A percentile compares a stretch with the other conserved stretches of the same genome.
These are phyloP conservation scores for Ambrosia artemisiifolia DNA, from an alignment of 129 eudicot genomes.

Conservation along the genomic window DNA sequence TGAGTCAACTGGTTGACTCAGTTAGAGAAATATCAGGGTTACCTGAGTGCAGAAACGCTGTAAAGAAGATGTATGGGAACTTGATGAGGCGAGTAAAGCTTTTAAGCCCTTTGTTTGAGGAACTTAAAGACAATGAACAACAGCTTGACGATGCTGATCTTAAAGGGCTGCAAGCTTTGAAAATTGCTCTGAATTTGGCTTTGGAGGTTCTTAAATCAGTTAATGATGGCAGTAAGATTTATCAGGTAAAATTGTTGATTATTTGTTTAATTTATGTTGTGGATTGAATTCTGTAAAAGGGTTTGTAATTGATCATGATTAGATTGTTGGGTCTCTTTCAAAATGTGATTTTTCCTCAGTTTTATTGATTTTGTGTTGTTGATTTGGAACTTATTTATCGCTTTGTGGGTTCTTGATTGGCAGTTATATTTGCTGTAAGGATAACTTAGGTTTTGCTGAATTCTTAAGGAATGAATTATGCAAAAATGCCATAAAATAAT, in stretches of 20 bases:
- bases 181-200: constrained; percentile 56
- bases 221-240: constrained; percentile 69
- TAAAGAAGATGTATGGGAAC: constrained; percentile 68
- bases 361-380: not conserved
- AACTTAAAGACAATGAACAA: constrained; percentile 57
- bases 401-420: not conserved
- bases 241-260: constrained; percentile 46
- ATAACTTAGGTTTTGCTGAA: not conserved
- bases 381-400: not conserved
- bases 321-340: constrained; percentile 1
- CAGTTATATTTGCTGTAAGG: not conserved
- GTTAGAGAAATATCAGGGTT: constrained; percentile 53
- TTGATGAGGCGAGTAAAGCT: constrained; percentile 83
- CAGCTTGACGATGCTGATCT: constrained; percentile 44
- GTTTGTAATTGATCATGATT: constrained; percentile 21
- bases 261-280: not conserved
- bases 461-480: not conserved
- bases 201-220: constrained; percentile 58
- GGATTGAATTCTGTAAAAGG: constrained; percentile 6
- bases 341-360: constrained; percentile 4
- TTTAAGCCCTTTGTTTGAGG: constrained; percentile 87
- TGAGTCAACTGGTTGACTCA: constrained; percentile 56
- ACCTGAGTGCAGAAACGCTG: constrained; percentile 72
- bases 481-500: constrained; percentile 5
- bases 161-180: constrained; percentile 49